These are phyloP conservation scores for Phytophthora tubulina DNA, from an alignment of 352 stramenopile species.

Conservation along the genomic window DNA sequence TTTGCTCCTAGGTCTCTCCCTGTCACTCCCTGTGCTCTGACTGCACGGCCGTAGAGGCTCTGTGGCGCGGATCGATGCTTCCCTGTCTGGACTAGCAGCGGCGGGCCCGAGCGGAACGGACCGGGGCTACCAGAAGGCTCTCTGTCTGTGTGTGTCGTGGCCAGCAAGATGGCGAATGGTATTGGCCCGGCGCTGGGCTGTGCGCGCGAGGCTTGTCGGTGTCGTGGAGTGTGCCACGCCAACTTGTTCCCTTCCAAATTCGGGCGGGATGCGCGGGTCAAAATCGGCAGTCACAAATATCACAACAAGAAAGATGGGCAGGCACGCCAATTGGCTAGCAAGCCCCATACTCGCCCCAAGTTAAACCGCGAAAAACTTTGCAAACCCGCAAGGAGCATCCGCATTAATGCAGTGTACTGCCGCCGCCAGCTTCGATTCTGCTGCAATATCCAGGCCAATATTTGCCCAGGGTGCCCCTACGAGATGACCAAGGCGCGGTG, in stretches of 20 bases:
- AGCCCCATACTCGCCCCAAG: constrained; percentile 4
- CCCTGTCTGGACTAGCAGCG: constrained; percentile 31
- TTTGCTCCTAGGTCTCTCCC: constrained; percentile 15
- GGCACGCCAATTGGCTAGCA: constrained; percentile 28
- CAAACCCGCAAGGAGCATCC: too few relatives aligned
- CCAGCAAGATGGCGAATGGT: constrained; percentile 60
- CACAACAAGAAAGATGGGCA: constrained; percentile 44
- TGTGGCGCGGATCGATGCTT: constrained; percentile 27
- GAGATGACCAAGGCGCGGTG: constrained; percentile 17
- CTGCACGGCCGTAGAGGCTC: constrained; percentile 14
- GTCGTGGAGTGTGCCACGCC: constrained; percentile 38
- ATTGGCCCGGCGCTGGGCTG: constrained; percentile 43
- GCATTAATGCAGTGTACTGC: too few relatives aligned
- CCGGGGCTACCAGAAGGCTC: constrained; percentile 21
- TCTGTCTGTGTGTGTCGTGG: constrained; percentile 44
- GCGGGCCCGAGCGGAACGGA: constrained; percentile 26
- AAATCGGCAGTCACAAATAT: constrained; percentile 38
- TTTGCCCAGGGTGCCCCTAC: constrained; percentile 14
- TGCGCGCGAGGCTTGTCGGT: constrained; percentile 17
- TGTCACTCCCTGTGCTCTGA: constrained; percentile 32
- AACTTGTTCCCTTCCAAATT: constrained; percentile 48
- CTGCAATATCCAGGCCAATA: constrained; percentile 19
- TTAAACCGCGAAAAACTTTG: neutral
- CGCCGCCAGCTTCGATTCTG: neutral
- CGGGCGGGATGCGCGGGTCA: constrained; percentile 36